Percentiles rank a stretch among this genome's conserved stretches.
These are phyloP conservation scores for Mantamonas sphyraenae DNA, from an alignment of 78 protist genomes.

Conservation along the genomic window DNA sequence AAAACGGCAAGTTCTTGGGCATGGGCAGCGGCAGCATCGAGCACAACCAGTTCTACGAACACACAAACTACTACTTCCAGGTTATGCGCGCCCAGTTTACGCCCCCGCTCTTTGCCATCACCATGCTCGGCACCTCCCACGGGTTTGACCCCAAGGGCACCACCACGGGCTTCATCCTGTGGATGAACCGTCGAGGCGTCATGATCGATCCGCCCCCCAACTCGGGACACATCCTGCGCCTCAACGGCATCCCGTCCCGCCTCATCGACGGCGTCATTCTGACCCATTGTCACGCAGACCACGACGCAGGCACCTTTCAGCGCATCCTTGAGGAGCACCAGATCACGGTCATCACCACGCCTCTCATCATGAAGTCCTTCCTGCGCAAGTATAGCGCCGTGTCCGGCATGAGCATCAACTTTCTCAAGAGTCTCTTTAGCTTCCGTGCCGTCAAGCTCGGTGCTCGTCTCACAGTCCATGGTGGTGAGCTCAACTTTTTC, in stretches of 20 bases:
- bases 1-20: background rate
- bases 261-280: slow-evolving; percentile 48
- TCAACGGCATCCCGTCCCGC: slow-evolving; percentile 57
- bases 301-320: slow-evolving; percentile 71
- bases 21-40: background rate
- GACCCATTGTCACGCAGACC: slow-evolving; percentile 72
- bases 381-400: slow-evolving; percentile 53
- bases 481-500: slow-evolving; percentile 49
- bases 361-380: slow-evolving; percentile 46
- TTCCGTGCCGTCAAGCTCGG: slow-evolving; percentile 52
- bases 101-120: slow-evolving; percentile 63
- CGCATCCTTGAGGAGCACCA: slow-evolving; percentile 46
- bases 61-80: too few species aligned
- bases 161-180: slow-evolving; percentile 62
- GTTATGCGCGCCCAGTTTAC: too few species aligned
- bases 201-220: slow-evolving; percentile 70
- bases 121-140: slow-evolving; percentile 52
- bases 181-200: slow-evolving; percentile 59
- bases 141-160: slow-evolving; percentile 57
- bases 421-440: slow-evolving; percentile 34
- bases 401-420: slow-evolving; percentile 15
- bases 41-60: too few species aligned
- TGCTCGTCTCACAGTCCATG: slow-evolving; percentile 31
- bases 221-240: slow-evolving; percentile 30
- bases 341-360: slow-evolving; percentile 57